phyloP scores from a whole-genome alignment of 345 rosid species.

The Moringa oleifera region DNA sequence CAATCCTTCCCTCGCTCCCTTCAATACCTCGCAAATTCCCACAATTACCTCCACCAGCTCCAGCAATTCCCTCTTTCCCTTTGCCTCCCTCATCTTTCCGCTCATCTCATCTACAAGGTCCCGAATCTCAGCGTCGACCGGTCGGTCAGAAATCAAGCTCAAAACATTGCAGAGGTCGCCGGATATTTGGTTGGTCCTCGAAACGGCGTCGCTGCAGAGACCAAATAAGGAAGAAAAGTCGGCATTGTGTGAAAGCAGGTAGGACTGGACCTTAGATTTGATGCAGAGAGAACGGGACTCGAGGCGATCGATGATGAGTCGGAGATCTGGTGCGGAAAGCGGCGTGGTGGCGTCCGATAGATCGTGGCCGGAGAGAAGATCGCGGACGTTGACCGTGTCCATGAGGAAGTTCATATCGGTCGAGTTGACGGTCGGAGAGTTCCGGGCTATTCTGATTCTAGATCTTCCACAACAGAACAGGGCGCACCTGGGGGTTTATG shows the following conservation, averaged over 20 bases:
- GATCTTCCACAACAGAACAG: too few species aligned
- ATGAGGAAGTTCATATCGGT: conserved; percentile 49
- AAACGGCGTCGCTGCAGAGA: conserved; percentile 62
- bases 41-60: conserved; percentile 52
- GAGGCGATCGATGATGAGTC: conserved; percentile 74
- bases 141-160: conserved; percentile 50
- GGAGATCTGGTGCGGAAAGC: conserved; percentile 95
- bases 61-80: conserved; percentile 55
- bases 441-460: too few species aligned
- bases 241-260: conserved; percentile 63
- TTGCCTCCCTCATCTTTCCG: conserved; percentile 52
- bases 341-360: conserved; percentile 73
- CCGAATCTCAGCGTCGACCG: conserved; percentile 61
- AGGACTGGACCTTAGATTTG: conserved; percentile 81
- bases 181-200: conserved; percentile 40
- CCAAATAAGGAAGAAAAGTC: conserved; percentile 84
- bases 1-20: conserved; percentile 51
- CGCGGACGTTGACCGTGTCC: conserved; percentile 64
- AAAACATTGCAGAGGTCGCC: conserved; percentile 41
- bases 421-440: not conserved
- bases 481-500: too few species aligned
- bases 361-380: conserved; percentile 83
- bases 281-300: conserved; percentile 88
- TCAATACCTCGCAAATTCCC: conserved; percentile 58
- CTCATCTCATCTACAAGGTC: conserved; percentile 48